Evolutionary conservation across 352 stramenopile genomes (phyloP).

Genomic region (Aphanomyces cochlioides): DNA sequence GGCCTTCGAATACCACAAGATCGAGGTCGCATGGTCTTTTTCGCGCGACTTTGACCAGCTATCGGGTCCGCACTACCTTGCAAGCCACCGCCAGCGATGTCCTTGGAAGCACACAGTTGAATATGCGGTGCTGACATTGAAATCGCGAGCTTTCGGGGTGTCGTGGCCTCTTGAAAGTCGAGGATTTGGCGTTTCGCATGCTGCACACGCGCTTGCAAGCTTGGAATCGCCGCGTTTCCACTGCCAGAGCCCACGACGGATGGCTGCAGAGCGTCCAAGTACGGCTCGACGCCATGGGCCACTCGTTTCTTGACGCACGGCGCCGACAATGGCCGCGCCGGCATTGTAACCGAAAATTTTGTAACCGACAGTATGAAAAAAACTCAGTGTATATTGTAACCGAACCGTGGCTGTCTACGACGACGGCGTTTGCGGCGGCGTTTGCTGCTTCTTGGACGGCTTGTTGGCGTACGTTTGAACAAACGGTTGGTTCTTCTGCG

Average conservation of each 20-base stretch:
- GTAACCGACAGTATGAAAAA: background rate
- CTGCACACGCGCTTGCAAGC: background rate
- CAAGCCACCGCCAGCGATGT: too few species aligned
- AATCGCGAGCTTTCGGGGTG: too few species aligned
- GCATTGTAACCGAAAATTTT: background rate
- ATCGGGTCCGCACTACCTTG: too few species aligned
- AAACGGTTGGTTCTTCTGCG: constrained; percentile 24
- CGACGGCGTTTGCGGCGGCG: background rate
- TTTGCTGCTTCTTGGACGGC: background rate
- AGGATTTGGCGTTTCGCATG: background rate
- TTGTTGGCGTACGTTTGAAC: constrained; percentile 23
- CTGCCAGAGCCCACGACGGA: too few species aligned
- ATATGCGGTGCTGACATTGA: too few species aligned
- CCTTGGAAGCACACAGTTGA: too few species aligned
- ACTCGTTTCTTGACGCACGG: background rate
- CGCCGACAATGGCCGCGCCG: background rate
- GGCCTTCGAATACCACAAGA: background rate
- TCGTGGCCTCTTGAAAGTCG: background rate
- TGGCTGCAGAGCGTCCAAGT: background rate
- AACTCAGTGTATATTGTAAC: background rate
- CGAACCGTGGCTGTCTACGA: background rate
- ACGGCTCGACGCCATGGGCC: background rate
- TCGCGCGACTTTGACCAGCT: too few species aligned
- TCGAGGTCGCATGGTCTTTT: too few species aligned
- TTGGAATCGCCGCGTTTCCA: too few species aligned